phyloP scores from a whole-genome alignment of 139 green algal species.

The Picochlorum costavermella region DNA sequence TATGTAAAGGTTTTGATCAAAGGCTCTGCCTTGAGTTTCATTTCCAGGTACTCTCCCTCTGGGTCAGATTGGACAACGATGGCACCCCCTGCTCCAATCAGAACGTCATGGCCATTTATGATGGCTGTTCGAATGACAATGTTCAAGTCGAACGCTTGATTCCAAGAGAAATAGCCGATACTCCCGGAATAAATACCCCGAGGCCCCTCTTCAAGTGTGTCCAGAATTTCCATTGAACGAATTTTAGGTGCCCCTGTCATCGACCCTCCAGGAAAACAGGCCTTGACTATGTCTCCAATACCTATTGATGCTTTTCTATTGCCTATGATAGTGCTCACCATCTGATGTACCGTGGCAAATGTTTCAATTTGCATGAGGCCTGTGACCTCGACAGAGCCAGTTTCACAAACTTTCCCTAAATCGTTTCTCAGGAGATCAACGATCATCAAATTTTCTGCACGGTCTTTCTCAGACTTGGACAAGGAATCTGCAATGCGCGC shows the following conservation, averaged over 20 bases:
- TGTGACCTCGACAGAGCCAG: slow-evolving; percentile 82
- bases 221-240: slow-evolving; percentile 79
- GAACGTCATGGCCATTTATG: slow-evolving; percentile 32
- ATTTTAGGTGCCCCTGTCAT: slow-evolving; percentile 94
- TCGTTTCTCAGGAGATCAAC: slow-evolving; percentile 98
- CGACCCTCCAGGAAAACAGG: slow-evolving; percentile 86
- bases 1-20: slow-evolving; percentile 35
- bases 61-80: slow-evolving; percentile 72
- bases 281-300: slow-evolving; percentile 52
- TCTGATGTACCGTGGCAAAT: slow-evolving; percentile 91
- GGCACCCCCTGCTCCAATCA: slow-evolving; percentile 87
- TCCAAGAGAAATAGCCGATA: slow-evolving; percentile 83
- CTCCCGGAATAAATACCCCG: slow-evolving; percentile 86
- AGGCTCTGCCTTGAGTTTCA: slow-evolving; percentile 80
- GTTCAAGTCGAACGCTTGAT: slow-evolving; percentile 94
- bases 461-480: slow-evolving; percentile 77
- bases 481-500: slow-evolving; percentile 30
- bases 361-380: slow-evolving; percentile 88
- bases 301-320: slow-evolving; percentile 16
- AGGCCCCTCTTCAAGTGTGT: slow-evolving; percentile 70
- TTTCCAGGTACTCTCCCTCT: slow-evolving; percentile 84
- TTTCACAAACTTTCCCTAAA: slow-evolving; percentile 57
- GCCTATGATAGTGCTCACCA: slow-evolving; percentile 85
- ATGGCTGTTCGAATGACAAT: slow-evolving; percentile 95
- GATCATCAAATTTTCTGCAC: slow-evolving; percentile 99